These are phyloP conservation scores for Limtongia smithiae DNA, from an alignment of 805 yeast genomes.

Conservation along the genomic window DNA sequence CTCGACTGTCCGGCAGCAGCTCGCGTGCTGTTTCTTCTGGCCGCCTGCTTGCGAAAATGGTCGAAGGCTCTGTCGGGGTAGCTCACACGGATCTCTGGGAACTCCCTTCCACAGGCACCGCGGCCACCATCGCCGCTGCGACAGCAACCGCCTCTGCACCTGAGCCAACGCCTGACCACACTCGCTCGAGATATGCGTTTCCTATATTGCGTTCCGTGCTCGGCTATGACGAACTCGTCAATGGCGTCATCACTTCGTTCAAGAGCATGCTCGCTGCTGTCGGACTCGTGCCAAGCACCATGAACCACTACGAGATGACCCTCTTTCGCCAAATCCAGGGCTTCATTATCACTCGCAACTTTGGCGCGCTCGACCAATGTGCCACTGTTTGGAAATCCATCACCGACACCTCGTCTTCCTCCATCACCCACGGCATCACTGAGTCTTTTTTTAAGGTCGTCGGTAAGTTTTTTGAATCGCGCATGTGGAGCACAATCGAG, in stretches of 20 bases:
- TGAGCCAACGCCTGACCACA: neutral
- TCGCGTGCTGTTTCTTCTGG: too few relatives aligned
- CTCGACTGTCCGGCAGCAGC: too few relatives aligned
- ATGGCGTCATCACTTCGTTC: neutral
- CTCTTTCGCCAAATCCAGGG: slow-evolving; percentile 2
- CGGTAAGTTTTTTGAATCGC: neutral
- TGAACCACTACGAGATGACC: neutral
- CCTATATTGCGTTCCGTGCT: slow-evolving; percentile 7
- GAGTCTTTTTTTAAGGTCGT: neutral
- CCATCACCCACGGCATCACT: neutral
- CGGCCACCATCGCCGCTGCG: neutral
- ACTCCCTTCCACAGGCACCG: too few relatives aligned
- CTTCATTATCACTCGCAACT: slow-evolving; percentile 1
- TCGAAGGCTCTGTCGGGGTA: too few relatives aligned
- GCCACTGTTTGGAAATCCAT: neutral
- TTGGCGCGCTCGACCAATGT: neutral
- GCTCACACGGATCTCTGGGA: too few relatives aligned
- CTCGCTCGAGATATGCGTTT: neutral
- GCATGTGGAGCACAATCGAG: neutral
- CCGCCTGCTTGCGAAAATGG: too few relatives aligned
- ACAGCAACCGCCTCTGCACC: neutral
- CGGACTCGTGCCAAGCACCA: neutral
- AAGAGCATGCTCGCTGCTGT: neutral
- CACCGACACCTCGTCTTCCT: neutral
- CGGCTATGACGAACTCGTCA: neutral